Evolutionary conservation across 2,329 filamentous ascomycete genomes (phyloP).

Genomic region (Aspergillus spinulosporus): DNA sequence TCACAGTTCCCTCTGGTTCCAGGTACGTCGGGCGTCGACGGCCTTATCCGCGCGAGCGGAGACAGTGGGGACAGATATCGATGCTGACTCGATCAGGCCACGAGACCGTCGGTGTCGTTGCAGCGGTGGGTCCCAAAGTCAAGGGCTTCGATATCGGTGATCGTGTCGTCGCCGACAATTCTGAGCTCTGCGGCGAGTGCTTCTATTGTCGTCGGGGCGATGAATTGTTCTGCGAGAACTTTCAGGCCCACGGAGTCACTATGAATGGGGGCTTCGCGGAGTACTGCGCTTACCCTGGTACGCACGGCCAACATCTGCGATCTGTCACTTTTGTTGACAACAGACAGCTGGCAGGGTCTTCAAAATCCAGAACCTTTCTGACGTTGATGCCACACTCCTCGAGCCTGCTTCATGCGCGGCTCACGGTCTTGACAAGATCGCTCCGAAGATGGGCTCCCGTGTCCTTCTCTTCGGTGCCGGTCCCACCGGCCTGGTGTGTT

Average conservation of each 20-base stretch:
- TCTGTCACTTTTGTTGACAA: conserved; percentile 15
- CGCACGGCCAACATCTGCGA: background rate
- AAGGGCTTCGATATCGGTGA: conserved; percentile 63
- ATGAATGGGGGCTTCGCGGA: conserved; percentile 72
- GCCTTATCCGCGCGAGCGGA: conserved; percentile 4
- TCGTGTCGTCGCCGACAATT: conserved; percentile 59
- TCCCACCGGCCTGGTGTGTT: conserved; percentile 64
- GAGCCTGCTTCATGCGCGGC: conserved; percentile 72
- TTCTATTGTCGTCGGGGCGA: conserved; percentile 72
- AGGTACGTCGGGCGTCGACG: conserved; percentile 25
- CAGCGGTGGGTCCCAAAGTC: conserved; percentile 59
- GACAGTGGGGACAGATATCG: background rate
- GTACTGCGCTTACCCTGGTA: conserved; percentile 58
- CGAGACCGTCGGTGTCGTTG: conserved; percentile 67
- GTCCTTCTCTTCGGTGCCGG: conserved; percentile 70
- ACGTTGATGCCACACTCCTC: conserved; percentile 68
- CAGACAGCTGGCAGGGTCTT: conserved; percentile 57
- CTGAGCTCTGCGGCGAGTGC: conserved; percentile 67
- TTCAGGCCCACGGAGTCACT: conserved; percentile 60
- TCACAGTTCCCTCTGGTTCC: conserved; percentile 64
- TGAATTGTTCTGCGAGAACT: conserved; percentile 67
- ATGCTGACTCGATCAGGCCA: conserved; percentile 49
- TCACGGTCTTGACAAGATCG: conserved; percentile 69
- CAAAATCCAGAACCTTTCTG: conserved; percentile 65
- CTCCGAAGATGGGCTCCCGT: conserved; percentile 63